Base-by-base conservation (phyloP, 495 filamentous ascomycete genomes). In the Penicillium steckii region DNA sequence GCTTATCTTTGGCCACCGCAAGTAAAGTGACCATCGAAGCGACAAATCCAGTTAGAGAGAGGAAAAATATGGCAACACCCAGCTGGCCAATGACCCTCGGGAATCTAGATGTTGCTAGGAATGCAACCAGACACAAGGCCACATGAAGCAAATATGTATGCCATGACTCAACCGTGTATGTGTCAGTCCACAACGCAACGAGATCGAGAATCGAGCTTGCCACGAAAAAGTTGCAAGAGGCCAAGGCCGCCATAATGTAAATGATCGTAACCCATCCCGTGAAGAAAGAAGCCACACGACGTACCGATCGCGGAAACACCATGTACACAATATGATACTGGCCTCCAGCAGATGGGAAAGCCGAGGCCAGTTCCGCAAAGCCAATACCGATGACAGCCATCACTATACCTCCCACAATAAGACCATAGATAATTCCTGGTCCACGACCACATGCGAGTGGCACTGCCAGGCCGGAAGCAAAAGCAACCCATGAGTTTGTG, bases 271-370 rank as follows among this genome's bases (percentile, higher is more conserved):
- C 37, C 64, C 61, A 67, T 4, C 64, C 64, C n/a, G 52, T 62
- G 4, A 64, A 47, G 46, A 60, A 67, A 10, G 61, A 59, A 29
- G 44, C 55, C 4, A 59, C 29, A 3, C 52, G 23, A n/a, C 53
- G 56, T 9, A 42, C 33, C 44, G 57, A 58, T 4, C 40, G 22
- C 1, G 59, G 18, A 1, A 56, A 27, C 3, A 68, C 51, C 45
- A 68, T 68, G 26, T 72, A 77, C 2, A 71, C 72, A 43, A 74
- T 77, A 49, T 78, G 73, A 60, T 78, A 78, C 55, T 77, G 75
- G 8, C 74, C 75, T 2, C 74, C 75, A 2, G 68, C 67, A 0
- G 72, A 72, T 0, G 75, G 76, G 56, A 68, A 78, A 19, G 72
- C 73, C 1, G 74, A 72, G 2, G 70, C 67, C n/a, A 79, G 62